Evolutionary conservation across 148 eudicot genomes (phyloP), one percentile per base, ranked within the genome.

Genomic region (Talinum fruticosum): DNA sequence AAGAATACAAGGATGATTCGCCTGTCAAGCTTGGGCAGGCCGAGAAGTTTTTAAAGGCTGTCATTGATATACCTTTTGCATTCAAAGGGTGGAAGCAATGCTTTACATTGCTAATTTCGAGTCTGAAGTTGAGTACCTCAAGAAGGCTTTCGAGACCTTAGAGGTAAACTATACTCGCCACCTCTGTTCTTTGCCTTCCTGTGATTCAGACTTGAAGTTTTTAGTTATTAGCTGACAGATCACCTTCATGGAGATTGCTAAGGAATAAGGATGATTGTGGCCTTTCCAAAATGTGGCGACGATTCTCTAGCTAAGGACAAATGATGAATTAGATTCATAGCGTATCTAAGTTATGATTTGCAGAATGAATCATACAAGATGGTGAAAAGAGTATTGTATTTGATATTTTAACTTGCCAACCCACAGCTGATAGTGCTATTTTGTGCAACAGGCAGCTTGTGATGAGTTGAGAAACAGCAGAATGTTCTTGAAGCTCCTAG

Each of bases 11-110:
- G 82, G 97, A 90, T 79, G 95, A 89, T 86, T 93, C 95, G 14
- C 97, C 98, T 10, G 77, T 83, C 82, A 96, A 96, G 86, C 97
- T 96, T 67, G 97, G 97, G 75, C 91, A 89, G n/a, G 95, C 98
- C 54, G 99, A 96, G 87, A 96, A 81, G 81, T 96, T 96, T 83
- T 80, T 96, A 71, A 96, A 91, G 87, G 87, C 97, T 6, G 90
- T 96, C 76, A 88, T 91, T 75, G 95, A 89, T 78, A 83, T 96
- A 59, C 99, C 99, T 73, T 87, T 81, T 73, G 99, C 99, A 66
- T 96, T 96, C 77, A 93, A 86, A 88, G 99, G 78, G 85, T 86
- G 14, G 97, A 89, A 53, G 89, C 95, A 76, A 89, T 94, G 98
- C 90, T 94, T 74, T 94, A 94, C 75, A 64, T 89, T 66, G 85